phyloP scores from a whole-genome alignment of 2,329 filamentous ascomycete genomes.

The Huntiella decipiens region DNA sequence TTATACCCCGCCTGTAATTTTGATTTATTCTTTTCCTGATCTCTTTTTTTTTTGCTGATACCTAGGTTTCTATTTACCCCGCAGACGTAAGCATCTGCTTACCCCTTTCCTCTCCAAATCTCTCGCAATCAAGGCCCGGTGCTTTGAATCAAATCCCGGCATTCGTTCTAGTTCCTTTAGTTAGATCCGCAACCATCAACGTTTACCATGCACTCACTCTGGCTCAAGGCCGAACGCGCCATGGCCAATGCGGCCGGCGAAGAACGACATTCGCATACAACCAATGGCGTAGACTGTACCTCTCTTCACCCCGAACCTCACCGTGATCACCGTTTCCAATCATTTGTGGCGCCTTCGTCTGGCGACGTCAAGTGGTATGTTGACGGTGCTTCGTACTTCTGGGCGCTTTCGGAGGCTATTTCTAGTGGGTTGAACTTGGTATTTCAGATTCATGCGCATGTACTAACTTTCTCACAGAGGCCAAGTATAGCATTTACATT shows the following conservation, averaged over 20 bases:
- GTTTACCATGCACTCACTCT: slow-evolving; percentile 17
- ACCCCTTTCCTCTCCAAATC: neutral
- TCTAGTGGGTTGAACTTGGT: slow-evolving; percentile 29
- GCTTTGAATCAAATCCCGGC: too few species aligned
- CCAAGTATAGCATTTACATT: slow-evolving; percentile 63
- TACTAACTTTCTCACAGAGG: slow-evolving; percentile 25
- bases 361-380: slow-evolving; percentile 78
- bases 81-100: neutral
- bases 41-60: neutral
- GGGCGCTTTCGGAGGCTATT: slow-evolving; percentile 61
- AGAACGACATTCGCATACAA: slow-evolving; percentile 27
- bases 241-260: slow-evolving; percentile 17
- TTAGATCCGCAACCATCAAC: neutral
- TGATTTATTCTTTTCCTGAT: neutral
- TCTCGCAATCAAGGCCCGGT: neutral
- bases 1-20: neutral
- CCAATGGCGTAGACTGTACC: slow-evolving; percentile 23
- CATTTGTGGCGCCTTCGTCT: slow-evolving; percentile 54
- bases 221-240: slow-evolving; percentile 25
- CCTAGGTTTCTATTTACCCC: neutral
- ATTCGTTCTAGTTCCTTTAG: too few species aligned
- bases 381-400: slow-evolving; percentile 70
- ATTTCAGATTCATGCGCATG: neutral
- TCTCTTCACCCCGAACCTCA: slow-evolving; percentile 24
- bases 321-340: slow-evolving; percentile 35